Percentiles rank a stretch among this genome's conserved stretches.
Evolutionary conservation across 2,329 filamentous ascomycete species (phyloP).

Genomic region (Diplocarpon rosae): DNA sequence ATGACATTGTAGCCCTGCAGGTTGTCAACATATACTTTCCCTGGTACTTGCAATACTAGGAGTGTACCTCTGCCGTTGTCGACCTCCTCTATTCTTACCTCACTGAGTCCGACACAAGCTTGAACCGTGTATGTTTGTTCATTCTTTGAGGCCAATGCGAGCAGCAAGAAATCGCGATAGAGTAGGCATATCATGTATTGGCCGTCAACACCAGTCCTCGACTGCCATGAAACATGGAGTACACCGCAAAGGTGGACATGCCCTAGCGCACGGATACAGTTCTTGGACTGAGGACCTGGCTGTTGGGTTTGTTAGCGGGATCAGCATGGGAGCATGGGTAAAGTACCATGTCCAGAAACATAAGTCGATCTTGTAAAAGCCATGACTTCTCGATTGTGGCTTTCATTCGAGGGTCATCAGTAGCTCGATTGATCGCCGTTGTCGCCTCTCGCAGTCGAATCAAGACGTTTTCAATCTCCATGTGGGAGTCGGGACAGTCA

Average conservation of each 20-base stretch:
- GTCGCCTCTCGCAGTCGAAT: constrained; percentile 64
- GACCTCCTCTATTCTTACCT: constrained; percentile 55
- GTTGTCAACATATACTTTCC: constrained; percentile 9
- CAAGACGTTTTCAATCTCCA: constrained; percentile 65
- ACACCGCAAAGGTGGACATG: constrained; percentile 73
- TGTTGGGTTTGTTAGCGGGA: constrained; percentile 6
- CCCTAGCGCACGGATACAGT: constrained; percentile 68
- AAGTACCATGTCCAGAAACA: constrained; percentile 60
- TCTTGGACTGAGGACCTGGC: constrained; percentile 43
- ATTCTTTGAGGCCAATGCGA: constrained; percentile 57
- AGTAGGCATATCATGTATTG: constrained; percentile 77
- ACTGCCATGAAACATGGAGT: constrained; percentile 74
- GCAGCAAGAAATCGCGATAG: constrained; percentile 69
- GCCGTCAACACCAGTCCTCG: constrained; percentile 54
- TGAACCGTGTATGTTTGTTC: constrained; percentile 61
- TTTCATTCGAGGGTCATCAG: constrained; percentile 60
- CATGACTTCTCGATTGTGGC: constrained; percentile 70
- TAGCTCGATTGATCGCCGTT: constrained; percentile 73
- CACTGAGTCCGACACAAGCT: constrained; percentile 59
- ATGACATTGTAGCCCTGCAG: constrained; percentile 71
- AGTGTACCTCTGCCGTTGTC: constrained; percentile 63
- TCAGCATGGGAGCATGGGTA: not conserved
- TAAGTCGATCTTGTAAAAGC: constrained; percentile 70
- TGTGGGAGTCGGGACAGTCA: constrained; percentile 76
- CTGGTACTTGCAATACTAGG: too few species aligned